Evolutionary conservation across 768 basidiomycete species (phyloP).

Genomic region (Agrocybe pediades): DNA sequence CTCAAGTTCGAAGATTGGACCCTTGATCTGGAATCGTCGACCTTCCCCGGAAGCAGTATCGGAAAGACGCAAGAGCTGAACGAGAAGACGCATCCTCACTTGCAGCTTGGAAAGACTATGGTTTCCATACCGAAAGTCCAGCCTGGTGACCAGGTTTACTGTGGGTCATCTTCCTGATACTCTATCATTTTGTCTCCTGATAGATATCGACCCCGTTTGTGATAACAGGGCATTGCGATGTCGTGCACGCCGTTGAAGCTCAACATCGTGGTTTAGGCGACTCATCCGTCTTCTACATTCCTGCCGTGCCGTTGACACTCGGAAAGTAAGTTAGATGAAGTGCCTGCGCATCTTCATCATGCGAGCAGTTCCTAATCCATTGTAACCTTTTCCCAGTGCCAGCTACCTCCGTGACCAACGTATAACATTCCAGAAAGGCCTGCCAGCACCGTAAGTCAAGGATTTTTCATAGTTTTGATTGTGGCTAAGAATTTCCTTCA

Average conservation of each 20-base stretch:
- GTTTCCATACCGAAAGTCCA: constrained; percentile 56
- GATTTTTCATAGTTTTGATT: background rate
- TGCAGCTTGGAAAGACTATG: constrained; percentile 59
- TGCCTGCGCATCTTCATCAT: background rate
- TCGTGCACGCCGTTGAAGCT: constrained; percentile 56
- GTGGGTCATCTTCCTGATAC: constrained; percentile 38
- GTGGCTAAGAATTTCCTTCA: constrained; percentile 16
- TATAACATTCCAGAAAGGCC: constrained; percentile 43
- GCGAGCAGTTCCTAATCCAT: background rate
- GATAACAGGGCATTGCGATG: constrained; percentile 60
- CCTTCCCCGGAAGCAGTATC: constrained; percentile 56
- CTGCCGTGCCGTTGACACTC: constrained; percentile 51
- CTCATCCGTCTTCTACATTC: constrained; percentile 60
- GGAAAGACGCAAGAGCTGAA: constrained; percentile 59
- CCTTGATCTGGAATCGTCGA: constrained; percentile 48
- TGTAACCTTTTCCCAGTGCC: constrained; percentile 35
- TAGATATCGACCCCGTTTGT: no score
- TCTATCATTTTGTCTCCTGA: no score
- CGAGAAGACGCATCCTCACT: constrained; percentile 60
- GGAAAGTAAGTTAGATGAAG: constrained; percentile 39
- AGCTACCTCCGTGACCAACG: constrained; percentile 52
- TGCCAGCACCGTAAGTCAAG: constrained; percentile 47
- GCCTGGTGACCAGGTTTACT: constrained; percentile 67
- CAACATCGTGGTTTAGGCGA: constrained; percentile 47
- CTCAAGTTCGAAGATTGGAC: constrained; percentile 55